Base-by-base conservation (phyloP, 75 land plant species). In the Cryptomeria japonica region DNA sequence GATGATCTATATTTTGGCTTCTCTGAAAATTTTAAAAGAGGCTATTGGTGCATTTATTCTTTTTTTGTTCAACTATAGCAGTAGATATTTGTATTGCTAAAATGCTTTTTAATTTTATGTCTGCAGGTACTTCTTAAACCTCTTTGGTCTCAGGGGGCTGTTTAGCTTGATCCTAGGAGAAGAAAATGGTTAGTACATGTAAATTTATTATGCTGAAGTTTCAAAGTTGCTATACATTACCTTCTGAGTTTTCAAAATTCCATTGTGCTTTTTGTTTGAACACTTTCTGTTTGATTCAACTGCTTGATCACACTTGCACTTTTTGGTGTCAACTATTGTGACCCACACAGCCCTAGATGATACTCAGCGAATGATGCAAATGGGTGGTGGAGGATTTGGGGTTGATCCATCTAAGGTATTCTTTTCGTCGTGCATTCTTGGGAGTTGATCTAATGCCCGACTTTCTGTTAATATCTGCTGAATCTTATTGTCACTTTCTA, bases 161-260 rank as follows among this genome's bases (percentile, higher is more conserved):
- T 98, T 98, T 90, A 98, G 99, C 88, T 94, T 98, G 83, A 98
- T 98, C 83, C 93, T 98, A 61, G 99, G 99, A 16, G 99, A 98
- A 90, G 99, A 98, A 89, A 98, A 98, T 92, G 99, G 98, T 96
- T 14, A 90, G 96, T 88, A 38, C 51, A 51, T 83, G 19, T 84
- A 18, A 25, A 28, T 13, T 51, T 13, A 11, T 82, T 46, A 12
- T 44, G 3, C 13, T 10, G 3, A 13, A 7, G n/a, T 7, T 39
- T 79, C 46, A 28, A 11, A 82, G 31, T 82, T 82, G 16, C 47
- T 28, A 15, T 25, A 3, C 32, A 44, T 82, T 46, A 3, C 34
- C 28, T 44, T 82, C 84, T 22, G 22, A 82, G 25, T 82, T 82
- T 28, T 46, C 28, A 25, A 46, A 46, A 11, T 46, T 82, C 32